phyloP scores from a whole-genome alignment of 345 rosid genomes.

The Eucalyptus globulus region DNA sequence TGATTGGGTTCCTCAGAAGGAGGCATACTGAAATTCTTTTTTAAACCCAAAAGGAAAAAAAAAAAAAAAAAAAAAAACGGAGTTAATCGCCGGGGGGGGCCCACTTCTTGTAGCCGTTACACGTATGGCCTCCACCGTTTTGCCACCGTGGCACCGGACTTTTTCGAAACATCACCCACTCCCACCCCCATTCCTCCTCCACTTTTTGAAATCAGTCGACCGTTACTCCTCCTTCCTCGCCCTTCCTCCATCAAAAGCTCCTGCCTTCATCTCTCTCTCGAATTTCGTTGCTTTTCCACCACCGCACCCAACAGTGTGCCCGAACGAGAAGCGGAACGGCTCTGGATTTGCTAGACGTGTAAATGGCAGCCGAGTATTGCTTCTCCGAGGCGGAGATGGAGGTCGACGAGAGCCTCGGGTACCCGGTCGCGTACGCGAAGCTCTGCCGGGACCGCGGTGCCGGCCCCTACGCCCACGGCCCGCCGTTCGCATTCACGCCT shows the following conservation, averaged over 20 bases:
- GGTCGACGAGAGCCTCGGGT: constrained; percentile 60
- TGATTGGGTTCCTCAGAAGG: background rate
- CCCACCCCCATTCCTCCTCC: background rate
- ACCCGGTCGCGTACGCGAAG: constrained; percentile 68
- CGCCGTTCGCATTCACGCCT: constrained; percentile 72
- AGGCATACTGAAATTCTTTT: background rate
- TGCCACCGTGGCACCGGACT: background rate
- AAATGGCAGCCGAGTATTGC: constrained; percentile 20
- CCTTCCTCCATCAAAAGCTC: background rate
- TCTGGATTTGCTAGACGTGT: background rate
- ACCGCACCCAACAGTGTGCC: background rate
- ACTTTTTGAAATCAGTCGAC: background rate
- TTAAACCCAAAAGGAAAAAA: background rate
- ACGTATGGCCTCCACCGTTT: background rate
- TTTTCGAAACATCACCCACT: background rate
- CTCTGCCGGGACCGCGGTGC: constrained; percentile 38
- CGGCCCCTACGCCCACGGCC: constrained; percentile 37
- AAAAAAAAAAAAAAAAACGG: background rate
- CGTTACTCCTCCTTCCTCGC: background rate
- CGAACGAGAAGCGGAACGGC: background rate
- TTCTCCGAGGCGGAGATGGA: constrained; percentile 47
- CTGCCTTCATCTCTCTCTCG: background rate
- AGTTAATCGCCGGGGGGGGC: background rate
- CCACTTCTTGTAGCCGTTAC: background rate
- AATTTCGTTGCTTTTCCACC: background rate